Percentiles rank a stretch among this genome's conserved stretches.
Conservation (phyloP, 2,329 filamentous ascomycete genomes). For the Aplosporella prunicola region DNA sequence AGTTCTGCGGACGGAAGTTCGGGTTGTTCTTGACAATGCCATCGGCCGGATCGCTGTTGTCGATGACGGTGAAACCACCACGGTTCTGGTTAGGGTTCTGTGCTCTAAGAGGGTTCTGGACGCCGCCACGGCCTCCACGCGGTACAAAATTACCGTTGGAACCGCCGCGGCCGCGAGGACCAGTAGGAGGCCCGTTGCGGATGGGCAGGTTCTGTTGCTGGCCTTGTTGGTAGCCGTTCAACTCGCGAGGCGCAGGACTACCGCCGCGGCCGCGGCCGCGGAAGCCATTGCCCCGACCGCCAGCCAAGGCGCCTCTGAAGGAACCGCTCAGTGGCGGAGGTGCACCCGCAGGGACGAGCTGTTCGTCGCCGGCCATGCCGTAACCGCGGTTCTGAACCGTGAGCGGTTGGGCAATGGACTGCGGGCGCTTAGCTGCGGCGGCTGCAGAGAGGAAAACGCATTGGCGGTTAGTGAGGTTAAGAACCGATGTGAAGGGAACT, state of each 20-base stretch:
- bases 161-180: constrained; percentile 27
- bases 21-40: constrained; percentile 48
- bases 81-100: constrained; percentile 22
- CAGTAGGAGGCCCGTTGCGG: constrained; percentile 23
- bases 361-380: constrained; percentile 50
- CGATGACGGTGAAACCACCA: constrained; percentile 36
- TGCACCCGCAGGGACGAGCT: constrained; percentile 48
- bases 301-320: constrained; percentile 48
- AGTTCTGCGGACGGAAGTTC: constrained; percentile 44
- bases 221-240: constrained; percentile 9
- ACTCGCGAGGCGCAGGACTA: constrained; percentile 23
- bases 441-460: constrained; percentile 59
- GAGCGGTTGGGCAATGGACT: constrained; percentile 40
- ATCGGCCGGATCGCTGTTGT: constrained; percentile 43
- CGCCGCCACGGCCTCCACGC: constrained; percentile 30
- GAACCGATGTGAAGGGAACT: constrained; percentile 74
- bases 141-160: constrained; percentile 24
- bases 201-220: constrained; percentile 30
- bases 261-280: constrained; percentile 32
- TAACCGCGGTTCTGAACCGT: constrained; percentile 41
- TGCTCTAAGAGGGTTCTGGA: constrained; percentile 5
- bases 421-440: constrained; percentile 44
- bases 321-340: constrained; percentile 51
- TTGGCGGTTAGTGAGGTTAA: constrained; percentile 79
- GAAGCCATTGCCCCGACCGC: constrained; percentile 30